Percentiles rank a stretch among this genome's conserved stretches.
phyloP scores from a whole-genome alignment of 768 basidiomycete species.

The Mycena sanguinolenta region DNA sequence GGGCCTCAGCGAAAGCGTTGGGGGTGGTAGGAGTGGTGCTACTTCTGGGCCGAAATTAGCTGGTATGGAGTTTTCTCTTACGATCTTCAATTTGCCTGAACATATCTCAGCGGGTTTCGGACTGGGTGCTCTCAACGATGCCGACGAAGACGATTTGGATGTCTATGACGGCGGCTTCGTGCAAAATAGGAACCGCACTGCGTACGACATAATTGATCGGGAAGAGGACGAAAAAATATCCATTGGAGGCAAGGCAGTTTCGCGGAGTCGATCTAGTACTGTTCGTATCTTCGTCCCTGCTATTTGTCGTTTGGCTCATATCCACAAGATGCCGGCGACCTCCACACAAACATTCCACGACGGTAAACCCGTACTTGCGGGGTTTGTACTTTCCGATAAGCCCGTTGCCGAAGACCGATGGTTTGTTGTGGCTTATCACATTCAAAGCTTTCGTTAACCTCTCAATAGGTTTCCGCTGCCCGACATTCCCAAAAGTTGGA shows the following conservation, averaged over 20 bases:
- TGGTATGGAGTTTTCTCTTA: conserved; percentile 53
- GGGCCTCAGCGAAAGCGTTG: conserved; percentile 72
- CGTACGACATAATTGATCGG: conserved; percentile 74
- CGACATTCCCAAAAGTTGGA: conserved; percentile 87
- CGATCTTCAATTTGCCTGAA: background rate
- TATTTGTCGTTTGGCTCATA: conserved; percentile 39
- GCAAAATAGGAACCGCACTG: conserved; percentile 61
- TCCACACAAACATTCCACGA: conserved; percentile 72
- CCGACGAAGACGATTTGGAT: conserved; percentile 93
- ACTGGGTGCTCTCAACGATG: conserved; percentile 90
- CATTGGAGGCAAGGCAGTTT: conserved; percentile 52
- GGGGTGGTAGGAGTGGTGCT: conserved; percentile 44
- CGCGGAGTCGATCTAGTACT: conserved; percentile 38
- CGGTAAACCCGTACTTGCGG: conserved; percentile 78
- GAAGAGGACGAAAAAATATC: conserved; percentile 73
- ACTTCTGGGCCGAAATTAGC: conserved; percentile 68
- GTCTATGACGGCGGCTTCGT: conserved; percentile 72
- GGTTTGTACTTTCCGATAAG: conserved; percentile 79
- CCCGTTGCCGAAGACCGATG: conserved; percentile 79
- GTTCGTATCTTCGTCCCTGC: conserved; percentile 44
- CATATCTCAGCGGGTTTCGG: conserved; percentile 81
- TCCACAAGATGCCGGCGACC: conserved; percentile 50
- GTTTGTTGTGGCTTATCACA: conserved; percentile 52
- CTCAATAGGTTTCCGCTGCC: conserved; percentile 83
- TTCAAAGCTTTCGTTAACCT: conserved; percentile 5